These are phyloP conservation scores for Candida frijolesensis DNA, from an alignment of 1,139 yeast genomes.

Conservation along the genomic window DNA sequence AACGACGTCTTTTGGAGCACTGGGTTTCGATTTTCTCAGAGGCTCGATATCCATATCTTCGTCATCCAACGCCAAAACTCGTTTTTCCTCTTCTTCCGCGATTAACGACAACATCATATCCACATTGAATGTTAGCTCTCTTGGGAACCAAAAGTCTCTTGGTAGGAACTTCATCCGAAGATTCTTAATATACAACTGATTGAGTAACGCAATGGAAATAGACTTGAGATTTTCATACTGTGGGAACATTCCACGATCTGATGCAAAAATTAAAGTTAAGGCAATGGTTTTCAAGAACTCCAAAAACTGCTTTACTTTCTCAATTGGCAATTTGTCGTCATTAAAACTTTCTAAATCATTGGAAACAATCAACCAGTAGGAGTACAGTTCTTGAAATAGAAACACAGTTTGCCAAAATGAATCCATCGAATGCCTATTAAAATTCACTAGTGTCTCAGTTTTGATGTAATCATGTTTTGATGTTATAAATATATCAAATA, in stretches of 20 bases:
- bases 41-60: neutral
- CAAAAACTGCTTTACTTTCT: slow-evolving; percentile 49
- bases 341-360: slow-evolving; percentile 66
- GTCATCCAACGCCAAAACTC: slow-evolving; percentile 20
- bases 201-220: slow-evolving; percentile 54
- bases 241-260: slow-evolving; percentile 11
- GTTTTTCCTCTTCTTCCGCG: slow-evolving; percentile 41
- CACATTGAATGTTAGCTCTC: slow-evolving; percentile 28
- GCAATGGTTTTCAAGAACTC: slow-evolving; percentile 56
- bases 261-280: slow-evolving; percentile 53
- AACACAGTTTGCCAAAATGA: slow-evolving; percentile 38
- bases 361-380: slow-evolving; percentile 59
- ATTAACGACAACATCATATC: slow-evolving; percentile 34
- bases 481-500: slow-evolving; percentile 20
- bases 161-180: slow-evolving; percentile 61
- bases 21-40: neutral
- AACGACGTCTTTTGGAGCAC: slow-evolving; percentile 4
- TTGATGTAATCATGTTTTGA: slow-evolving; percentile 25
- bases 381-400: slow-evolving; percentile 42
- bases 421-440: slow-evolving; percentile 11
- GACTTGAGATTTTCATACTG: slow-evolving; percentile 31
- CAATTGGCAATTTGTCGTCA: slow-evolving; percentile 45
- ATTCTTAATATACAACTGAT: slow-evolving; percentile 72
- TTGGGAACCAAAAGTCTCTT: slow-evolving; percentile 58
- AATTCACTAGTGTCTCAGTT: slow-evolving; percentile 16